Conservation (phyloP, 805 yeast genomes). For the Candida ipomoeae region DNA sequence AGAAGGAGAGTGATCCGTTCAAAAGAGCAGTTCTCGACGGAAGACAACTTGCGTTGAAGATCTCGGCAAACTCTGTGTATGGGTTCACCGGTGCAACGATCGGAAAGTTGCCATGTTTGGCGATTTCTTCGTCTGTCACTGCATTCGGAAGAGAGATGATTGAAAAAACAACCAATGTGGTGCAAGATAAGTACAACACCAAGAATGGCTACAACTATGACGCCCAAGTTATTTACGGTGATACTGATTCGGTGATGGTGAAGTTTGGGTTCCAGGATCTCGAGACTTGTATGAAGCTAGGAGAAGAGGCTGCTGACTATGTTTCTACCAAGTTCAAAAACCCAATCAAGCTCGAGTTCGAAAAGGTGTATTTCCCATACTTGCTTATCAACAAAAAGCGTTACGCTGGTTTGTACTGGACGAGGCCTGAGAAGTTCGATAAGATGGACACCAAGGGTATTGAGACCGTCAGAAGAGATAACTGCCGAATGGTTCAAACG, state of each 20-base stretch:
- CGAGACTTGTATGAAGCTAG: slow-evolving; percentile 81
- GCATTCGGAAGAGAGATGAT: slow-evolving; percentile 97
- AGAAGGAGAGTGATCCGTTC: slow-evolving; percentile 92
- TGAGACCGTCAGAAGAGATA: slow-evolving; percentile 97
- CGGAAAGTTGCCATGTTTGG: slow-evolving; percentile 94
- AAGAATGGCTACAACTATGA: slow-evolving; percentile 81
- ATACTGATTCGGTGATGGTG: slow-evolving; percentile 99
- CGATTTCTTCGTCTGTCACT: slow-evolving; percentile 92
- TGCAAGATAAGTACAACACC: slow-evolving; percentile 73
- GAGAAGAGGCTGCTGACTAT: slow-evolving; percentile 88
- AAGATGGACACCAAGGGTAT: slow-evolving; percentile 98
- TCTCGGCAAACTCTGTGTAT: slow-evolving; percentile 96
- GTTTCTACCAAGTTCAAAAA: slow-evolving; percentile 75
- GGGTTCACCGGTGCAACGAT: slow-evolving; percentile 99
- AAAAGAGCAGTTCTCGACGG: slow-evolving; percentile 92
- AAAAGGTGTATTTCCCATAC: slow-evolving; percentile 94
- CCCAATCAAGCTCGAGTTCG: slow-evolving; percentile 94
- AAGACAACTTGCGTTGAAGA: slow-evolving; percentile 92
- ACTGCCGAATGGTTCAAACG: slow-evolving; percentile 89
- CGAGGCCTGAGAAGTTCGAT: slow-evolving; percentile 84
- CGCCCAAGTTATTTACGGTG: slow-evolving; percentile 93
- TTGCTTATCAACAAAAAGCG: slow-evolving; percentile 91
- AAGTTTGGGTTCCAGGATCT: slow-evolving; percentile 84
- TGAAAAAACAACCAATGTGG: slow-evolving; percentile 82
- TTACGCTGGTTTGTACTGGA: slow-evolving; percentile 97